Conservation (phyloP, 805 yeast species). For the Cyberlindnera petersonii region DNA sequence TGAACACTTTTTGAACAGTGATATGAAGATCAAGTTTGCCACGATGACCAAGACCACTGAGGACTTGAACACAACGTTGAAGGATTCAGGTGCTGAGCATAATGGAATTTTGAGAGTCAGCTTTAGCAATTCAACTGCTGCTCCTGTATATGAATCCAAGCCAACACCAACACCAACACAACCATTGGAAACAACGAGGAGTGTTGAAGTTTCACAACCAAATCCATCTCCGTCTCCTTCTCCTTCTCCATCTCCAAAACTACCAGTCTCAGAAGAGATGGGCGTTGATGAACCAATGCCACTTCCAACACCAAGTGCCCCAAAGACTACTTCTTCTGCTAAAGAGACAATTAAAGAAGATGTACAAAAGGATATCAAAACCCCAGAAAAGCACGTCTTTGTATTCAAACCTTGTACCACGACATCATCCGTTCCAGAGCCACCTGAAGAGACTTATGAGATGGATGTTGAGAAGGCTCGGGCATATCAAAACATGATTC, state of each 20-base stretch:
- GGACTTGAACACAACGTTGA: slow-evolving; percentile 10
- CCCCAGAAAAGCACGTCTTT: slow-evolving; percentile 23
- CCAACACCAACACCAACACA: slow-evolving; percentile 2
- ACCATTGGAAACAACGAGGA: background rate
- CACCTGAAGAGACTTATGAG: slow-evolving; percentile 40
- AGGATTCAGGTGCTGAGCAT: slow-evolving; percentile 24
- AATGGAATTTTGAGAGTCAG: slow-evolving; percentile 27
- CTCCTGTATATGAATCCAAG: background rate
- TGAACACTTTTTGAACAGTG: slow-evolving; percentile 16
- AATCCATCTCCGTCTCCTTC: background rate
- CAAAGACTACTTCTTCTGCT: background rate
- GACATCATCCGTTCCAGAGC: slow-evolving; percentile 10
- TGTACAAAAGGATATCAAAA: slow-evolving; percentile 4
- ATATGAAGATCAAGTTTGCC: slow-evolving; percentile 19
- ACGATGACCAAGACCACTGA: slow-evolving; percentile 19
- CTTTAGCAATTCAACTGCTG: slow-evolving; percentile 4
- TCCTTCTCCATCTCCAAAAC: background rate
- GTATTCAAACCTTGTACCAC: slow-evolving; percentile 23
- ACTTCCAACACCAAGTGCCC: background rate
- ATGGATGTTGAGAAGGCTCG: slow-evolving; percentile 50
- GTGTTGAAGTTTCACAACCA: slow-evolving; percentile 1
- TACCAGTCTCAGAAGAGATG: background rate
- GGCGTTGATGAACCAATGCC: slow-evolving; percentile 2
- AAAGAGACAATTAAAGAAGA: background rate
- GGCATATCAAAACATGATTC: slow-evolving; percentile 47